Evolutionary conservation across 345 rosid genomes (phyloP), one percentile per base, ranked within the genome.

Genomic region (rapeseed (Brassica napus)): DNA sequence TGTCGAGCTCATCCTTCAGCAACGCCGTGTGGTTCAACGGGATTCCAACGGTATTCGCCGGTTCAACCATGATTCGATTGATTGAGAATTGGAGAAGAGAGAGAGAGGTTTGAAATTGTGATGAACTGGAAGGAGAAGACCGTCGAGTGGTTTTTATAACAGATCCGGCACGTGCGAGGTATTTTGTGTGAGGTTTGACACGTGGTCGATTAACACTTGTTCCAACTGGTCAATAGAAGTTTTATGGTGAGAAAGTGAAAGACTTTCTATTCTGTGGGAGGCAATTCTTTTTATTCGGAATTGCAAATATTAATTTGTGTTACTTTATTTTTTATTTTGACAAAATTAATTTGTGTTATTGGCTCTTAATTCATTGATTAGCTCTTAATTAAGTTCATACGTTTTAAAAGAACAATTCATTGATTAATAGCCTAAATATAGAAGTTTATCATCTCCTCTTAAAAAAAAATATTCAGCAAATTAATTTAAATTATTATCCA

Each of bases 1-100:
- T 94, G 66, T 94, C 98, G 1, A 94, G 89, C 89, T 90, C 97
- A 74, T 94, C 97, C 57, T 85, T 94, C 86, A 94, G 78, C 63
- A 63, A 69, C 6, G 94, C 82, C 0, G 73, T 21, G 0, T 78
- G 86, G 34, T 77, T 77, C 30, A 82, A 66, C 75, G 86, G 82
- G 32, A 81, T 65, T 32, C 83, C 83, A 65, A 75, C 81, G 55
- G 81, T 81, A n/a, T 73, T 81, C 23, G 92, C 85, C 11, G 87
- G 86, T 61, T 88, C 84, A 21, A 83, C 93, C 92, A 90, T 86
- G 35, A 14, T 69, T 47, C 34, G 65, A 55, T 74, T 64, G 32
- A 16, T 4, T 14, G 24, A 54, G 24, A 54, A 54, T 6, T 54
- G 57, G 15, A 44, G 15, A 24, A 14, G 37, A 24, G 54, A 39